Evolutionary conservation across 2,329 filamentous ascomycete genomes (phyloP).

Genomic region (Fusarium sp.): DNA sequence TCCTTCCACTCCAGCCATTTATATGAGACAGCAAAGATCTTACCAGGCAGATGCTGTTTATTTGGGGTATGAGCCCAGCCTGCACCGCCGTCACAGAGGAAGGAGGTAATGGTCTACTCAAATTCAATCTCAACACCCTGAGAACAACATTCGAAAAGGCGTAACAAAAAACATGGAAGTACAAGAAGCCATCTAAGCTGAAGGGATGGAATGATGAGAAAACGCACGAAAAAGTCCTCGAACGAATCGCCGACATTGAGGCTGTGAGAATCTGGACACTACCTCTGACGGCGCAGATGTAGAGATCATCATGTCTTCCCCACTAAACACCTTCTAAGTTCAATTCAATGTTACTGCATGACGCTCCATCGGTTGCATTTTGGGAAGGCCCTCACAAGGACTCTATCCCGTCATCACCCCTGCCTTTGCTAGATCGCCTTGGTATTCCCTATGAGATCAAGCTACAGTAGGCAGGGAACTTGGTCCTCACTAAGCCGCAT

Average conservation of each 20-base stretch:
- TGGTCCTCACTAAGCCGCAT: too few relatives aligned
- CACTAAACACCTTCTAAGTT: not conserved
- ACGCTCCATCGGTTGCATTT: too few relatives aligned
- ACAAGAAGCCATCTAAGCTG: not conserved
- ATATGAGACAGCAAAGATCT: not conserved
- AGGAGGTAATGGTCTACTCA: not conserved
- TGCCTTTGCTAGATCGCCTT: too few relatives aligned
- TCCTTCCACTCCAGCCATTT: not conserved
- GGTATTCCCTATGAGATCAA: too few relatives aligned
- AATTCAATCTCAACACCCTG: rapidly evolving
- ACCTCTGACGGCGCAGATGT: not conserved
- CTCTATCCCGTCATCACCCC: too few relatives aligned
- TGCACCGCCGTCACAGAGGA: not conserved
- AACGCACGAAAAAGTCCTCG: not conserved
- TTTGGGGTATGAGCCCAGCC: not conserved
- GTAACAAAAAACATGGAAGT: not conserved
- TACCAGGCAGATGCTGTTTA: not conserved
- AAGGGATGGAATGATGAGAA: not conserved
- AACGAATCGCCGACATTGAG: not conserved
- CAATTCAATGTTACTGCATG: too few relatives aligned
- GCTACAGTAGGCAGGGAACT: too few relatives aligned
- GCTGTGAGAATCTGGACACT: not conserved
- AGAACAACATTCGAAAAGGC: not conserved
- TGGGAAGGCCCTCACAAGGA: not conserved
- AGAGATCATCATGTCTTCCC: not conserved